Conservation (phyloP, 1,139 yeast species). For the Diutina sp. region DNA sequence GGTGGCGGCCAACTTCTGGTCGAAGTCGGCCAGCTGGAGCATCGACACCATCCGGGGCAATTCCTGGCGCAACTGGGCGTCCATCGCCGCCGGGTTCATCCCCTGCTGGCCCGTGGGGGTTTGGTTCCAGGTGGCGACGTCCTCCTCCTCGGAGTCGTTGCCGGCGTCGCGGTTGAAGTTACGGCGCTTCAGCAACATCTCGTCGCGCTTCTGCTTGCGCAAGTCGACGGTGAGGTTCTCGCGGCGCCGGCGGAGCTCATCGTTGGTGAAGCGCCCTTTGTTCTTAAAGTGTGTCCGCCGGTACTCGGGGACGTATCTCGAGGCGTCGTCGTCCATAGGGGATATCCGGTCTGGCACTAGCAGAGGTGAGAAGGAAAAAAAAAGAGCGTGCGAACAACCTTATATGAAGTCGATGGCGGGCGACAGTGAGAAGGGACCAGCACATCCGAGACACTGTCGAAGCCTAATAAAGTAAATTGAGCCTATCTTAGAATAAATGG, state of each 20-base stretch:
- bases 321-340: constrained; percentile 68
- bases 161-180: constrained; percentile 33
- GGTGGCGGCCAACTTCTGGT: constrained; percentile 78
- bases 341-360: neutral
- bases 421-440: no score
- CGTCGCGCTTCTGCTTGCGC: constrained; percentile 94
- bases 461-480: no score
- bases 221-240: constrained; percentile 96
- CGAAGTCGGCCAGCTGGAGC: constrained; percentile 66
- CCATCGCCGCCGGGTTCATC: constrained; percentile 29
- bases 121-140: constrained; percentile 17
- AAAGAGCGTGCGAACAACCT: neutral
- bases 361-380: neutral
- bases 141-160: constrained; percentile 33
- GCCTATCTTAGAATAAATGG: no score
- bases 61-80: constrained; percentile 50
- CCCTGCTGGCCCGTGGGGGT: constrained; percentile 10
- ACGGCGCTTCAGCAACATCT: constrained; percentile 85
- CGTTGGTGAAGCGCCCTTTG: constrained; percentile 88
- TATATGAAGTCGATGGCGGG: no score
- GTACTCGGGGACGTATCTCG: constrained; percentile 87
- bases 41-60: constrained; percentile 79
- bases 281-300: constrained; percentile 95
- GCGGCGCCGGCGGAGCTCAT: constrained; percentile 94
- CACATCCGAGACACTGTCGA: no score